phyloP scores from a whole-genome alignment of 805 yeast species.

The Wickerhamomyces ciferrii region DNA sequence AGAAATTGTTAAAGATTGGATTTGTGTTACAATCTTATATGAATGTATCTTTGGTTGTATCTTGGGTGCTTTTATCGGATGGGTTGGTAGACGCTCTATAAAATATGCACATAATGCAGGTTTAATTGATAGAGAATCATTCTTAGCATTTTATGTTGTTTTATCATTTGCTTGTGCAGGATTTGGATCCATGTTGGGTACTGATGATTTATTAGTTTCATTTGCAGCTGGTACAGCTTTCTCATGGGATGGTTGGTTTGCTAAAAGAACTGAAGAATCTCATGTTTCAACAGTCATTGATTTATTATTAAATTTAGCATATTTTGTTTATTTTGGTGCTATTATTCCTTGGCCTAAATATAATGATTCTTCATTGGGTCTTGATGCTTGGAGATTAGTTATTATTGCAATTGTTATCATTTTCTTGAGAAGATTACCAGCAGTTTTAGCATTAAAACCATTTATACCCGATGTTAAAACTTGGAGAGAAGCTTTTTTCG shows the following conservation, averaged over 20 bases:
- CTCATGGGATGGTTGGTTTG: slow-evolving; percentile 91
- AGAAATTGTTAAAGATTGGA: slow-evolving; percentile 76
- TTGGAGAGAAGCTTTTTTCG: slow-evolving; percentile 92
- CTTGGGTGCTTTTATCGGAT: slow-evolving; percentile 72
- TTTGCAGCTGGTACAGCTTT: slow-evolving; percentile 93
- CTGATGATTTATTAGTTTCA: slow-evolving; percentile 82
- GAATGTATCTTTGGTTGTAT: slow-evolving; percentile 79
- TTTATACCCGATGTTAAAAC: slow-evolving; percentile 81
- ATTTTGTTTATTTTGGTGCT: slow-evolving; percentile 87
- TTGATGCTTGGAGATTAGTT: slow-evolving; percentile 75
- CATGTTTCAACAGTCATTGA: slow-evolving; percentile 91
- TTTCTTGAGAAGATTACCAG: slow-evolving; percentile 78
- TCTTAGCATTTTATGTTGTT: slow-evolving; percentile 77
- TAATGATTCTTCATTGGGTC: slow-evolving; percentile 56
- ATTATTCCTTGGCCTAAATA: slow-evolving; percentile 84
- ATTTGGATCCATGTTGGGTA: slow-evolving; percentile 80
- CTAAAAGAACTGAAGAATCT: slow-evolving; percentile 74
- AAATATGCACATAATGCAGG: slow-evolving; percentile 64
- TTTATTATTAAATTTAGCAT: slow-evolving; percentile 73
- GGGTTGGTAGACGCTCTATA: slow-evolving; percentile 60
- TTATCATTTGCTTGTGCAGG: slow-evolving; percentile 85
- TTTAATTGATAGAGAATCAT: slow-evolving; percentile 83
- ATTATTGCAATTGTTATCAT: slow-evolving; percentile 70
- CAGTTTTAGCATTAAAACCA: slow-evolving; percentile 68
- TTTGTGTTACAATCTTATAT: slow-evolving; percentile 68